Evolutionary conservation across 495 filamentous ascomycete species (phyloP), one percentile per base, ranked within the genome.

Genomic region (Penicilliopsis zonata): DNA sequence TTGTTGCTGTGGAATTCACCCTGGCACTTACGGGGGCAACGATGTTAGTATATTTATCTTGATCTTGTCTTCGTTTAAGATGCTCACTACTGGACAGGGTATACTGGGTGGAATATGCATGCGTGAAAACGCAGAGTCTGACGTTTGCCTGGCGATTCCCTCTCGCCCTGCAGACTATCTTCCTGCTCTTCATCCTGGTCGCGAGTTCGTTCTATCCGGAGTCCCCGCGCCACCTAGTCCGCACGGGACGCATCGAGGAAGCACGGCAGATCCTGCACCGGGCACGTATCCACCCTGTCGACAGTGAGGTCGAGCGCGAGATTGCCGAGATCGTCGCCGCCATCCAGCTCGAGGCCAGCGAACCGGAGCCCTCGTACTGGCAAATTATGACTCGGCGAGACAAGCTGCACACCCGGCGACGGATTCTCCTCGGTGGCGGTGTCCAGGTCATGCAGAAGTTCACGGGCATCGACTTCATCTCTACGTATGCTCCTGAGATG

Each of bases 121-220:
- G n/a, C n/a, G n/a, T n/a, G n/a, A n/a, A n/a, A n/a, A n/a, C n/a
- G n/a, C n/a, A n/a, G n/a, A n/a, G n/a, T n/a, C n/a, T n/a, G n/a
- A n/a, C 57, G 4, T 49, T 70, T 19, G 47, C 57, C 28, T 73
- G 69, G 69, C 49, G 68, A 10, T 66, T 72, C 30, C 61, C 57
- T 1, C 57, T 75, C 36, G 69, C 63, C 2, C 71, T 69, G 43
- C 70, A 73, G 42, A 63, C 66, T 28, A 52, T 71, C 18, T 58
- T 57, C 2, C n/a, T n/a, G n/a, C 50, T 70, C 1, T 36, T 69
- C 13, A 36, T 62, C 10, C 57, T 75, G 5, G 39, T 67, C 20
- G 38, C 26, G 12, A 32, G 48, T 6, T 41, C 63, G 17, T 55
- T 61, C 31, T 57, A 70, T 42, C 58, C 58, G 5, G 58, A 60